Conservation (phyloP, 1,284 basidiomycete species). For the Somion occarium region DNA sequence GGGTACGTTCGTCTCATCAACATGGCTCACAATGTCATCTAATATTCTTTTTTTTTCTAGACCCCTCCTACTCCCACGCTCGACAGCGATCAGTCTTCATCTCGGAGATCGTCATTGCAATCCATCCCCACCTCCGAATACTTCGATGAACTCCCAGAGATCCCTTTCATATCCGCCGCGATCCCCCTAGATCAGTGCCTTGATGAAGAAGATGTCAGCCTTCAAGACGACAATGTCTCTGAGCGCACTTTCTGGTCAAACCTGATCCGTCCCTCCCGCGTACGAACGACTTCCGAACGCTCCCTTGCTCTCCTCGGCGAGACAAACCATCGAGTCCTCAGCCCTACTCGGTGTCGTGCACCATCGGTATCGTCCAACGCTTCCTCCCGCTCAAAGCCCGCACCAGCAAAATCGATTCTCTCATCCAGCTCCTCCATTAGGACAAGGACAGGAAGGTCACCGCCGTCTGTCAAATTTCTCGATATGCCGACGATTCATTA, state of each 20-base stretch:
- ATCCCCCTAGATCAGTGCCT: conserved; percentile 3
- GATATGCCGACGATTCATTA: conserved; percentile 35
- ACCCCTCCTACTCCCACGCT: conserved; percentile 21
- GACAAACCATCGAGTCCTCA: conserved; percentile 17
- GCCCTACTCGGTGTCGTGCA: conserved; percentile 22
- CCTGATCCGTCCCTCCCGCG: conserved; percentile 18
- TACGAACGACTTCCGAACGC: conserved; percentile 19
- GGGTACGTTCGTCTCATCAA: conserved; percentile 3
- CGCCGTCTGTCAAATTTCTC: conserved; percentile 41
- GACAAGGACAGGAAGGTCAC: conserved; percentile 29
- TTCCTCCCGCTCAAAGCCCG: conserved; percentile 25
- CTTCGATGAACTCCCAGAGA: conserved; percentile 27
- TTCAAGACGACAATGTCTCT: conserved; percentile 14
- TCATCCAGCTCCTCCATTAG: conserved; percentile 28
- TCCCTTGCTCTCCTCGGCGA: conserved; percentile 16
- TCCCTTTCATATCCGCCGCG: conserved; percentile 24
- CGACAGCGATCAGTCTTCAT: conserved; percentile 24
- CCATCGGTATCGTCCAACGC: conserved; percentile 26
- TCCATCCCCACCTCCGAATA: conserved; percentile 16
- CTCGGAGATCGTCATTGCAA: conserved; percentile 20
- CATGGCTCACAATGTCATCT: neutral
- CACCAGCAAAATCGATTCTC: conserved; percentile 29
- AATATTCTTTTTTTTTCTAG: conserved; percentile 7
- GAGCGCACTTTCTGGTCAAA: conserved; percentile 23
- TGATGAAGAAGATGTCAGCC: conserved; percentile 9